Evolutionary conservation across 257 asterid genomes (phyloP), one percentile per base, ranked within the genome.

Genomic region (Gentiana straminea): DNA sequence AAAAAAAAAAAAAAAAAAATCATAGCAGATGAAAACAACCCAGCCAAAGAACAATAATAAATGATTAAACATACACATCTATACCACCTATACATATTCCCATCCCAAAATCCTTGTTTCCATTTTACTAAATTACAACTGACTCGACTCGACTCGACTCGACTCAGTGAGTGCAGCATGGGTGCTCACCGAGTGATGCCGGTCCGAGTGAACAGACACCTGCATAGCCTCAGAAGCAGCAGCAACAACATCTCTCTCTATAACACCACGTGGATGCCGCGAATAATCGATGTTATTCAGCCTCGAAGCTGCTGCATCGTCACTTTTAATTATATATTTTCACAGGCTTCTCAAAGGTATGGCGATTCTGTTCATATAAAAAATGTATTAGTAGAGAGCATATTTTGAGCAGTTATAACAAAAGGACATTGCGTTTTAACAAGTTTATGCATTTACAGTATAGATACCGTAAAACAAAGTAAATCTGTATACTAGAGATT

Each of bases 301-400:
- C 75, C 45, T 10, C 24, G 55, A n/a, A 8, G 59, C 36, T 35
- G 39, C 43, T 50, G 34, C 34, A 34, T n/a, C 35, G 3, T 13
- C 49, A 52, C 62, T 41, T 58, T 5, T 41, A 85, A 61, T 82
- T 82, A 72, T 82, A 85, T 68, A 85, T 85, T 72, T 71, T 75
- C 64, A 85, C 88, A 10, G 89, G 82, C 68, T 79, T 85, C 74
- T 85, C 94, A 59, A 54, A 80, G 15, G 77, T 68, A 64, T 80
- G 91, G 11, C 92, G 92, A 62, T 72, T 82, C 94, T 85, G 83
- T 24, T 24, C 75, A 76, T 66, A 35, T 57, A 53, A 58, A 67
- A 70, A 61, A 33, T 8, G n/a, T 10, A 33, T 44, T 44, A 41
- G 9, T 41, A 41, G 24, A 24, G 1, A 41, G 46, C 46, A 7